Percentiles rank a stretch among this genome's conserved stretches.
phyloP scores from a whole-genome alignment of 2,329 filamentous ascomycete genomes.

The Podosphaera xanthii region DNA sequence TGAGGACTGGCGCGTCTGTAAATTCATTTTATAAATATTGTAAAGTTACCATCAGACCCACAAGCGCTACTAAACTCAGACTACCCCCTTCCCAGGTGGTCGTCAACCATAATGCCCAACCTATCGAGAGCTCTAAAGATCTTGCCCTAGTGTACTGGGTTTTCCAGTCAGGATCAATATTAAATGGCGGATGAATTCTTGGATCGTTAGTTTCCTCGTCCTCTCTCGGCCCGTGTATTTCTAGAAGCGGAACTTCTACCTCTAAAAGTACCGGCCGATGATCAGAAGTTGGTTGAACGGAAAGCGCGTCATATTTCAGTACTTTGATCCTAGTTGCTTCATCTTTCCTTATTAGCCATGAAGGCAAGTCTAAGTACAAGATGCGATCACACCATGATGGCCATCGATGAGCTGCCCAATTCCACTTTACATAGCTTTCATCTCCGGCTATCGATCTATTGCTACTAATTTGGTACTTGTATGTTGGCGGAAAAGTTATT shows the following conservation, averaged over 20 bases:
- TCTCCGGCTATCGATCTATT: not conserved
- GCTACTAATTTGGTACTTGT: constrained; percentile 49
- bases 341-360: constrained; percentile 22
- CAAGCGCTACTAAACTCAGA: constrained; percentile 11
- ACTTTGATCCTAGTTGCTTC: constrained; percentile 27
- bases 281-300: constrained; percentile 63
- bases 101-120: constrained; percentile 25
- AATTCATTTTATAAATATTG: not conserved
- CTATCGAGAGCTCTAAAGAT: constrained; percentile 34
- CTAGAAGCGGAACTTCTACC: constrained; percentile 35
- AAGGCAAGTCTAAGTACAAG: constrained; percentile 44
- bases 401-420: constrained; percentile 63
- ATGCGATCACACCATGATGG: constrained; percentile 89
- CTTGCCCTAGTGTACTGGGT: constrained; percentile 28
- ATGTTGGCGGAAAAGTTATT: constrained; percentile 71
- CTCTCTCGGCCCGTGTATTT: constrained; percentile 17
- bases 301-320: constrained; percentile 47
- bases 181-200: constrained; percentile 28
- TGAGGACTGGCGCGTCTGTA: not conserved
- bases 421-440: constrained; percentile 24
- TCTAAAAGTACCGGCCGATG: constrained; percentile 66
- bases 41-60: constrained; percentile 4
- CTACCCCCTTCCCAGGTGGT: constrained; percentile 15
- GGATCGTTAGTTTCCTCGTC: constrained; percentile 17
- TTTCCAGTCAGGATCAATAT: constrained; percentile 33